Evolutionary conservation across 768 basidiomycete species (phyloP), one percentile per base, ranked within the genome.

Genomic region (Boletus rufocinnamomeus): DNA sequence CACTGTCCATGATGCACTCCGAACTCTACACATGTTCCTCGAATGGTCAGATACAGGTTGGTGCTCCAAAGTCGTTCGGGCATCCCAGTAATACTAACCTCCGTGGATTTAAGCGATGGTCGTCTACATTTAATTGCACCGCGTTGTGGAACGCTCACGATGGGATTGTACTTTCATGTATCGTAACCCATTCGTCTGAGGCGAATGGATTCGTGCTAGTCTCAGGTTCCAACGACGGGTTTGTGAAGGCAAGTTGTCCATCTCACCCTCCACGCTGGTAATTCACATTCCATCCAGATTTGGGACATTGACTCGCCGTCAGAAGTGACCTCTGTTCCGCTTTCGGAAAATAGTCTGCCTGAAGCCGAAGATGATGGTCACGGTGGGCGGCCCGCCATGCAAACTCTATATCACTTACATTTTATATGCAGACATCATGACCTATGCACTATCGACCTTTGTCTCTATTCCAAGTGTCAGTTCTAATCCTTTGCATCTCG

Each of bases 381-480:
- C 56, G 72, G 72, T 66, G 19, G 23, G 59, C 10, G 9, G n/a
- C 14, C 13, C 13, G 19, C 8, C 25, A 28, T 27, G 30, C 13
- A 27, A 52, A 50, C 11, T 54, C 8, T 34, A 9, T n/a, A 17
- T 55, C 53, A 4, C 54, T 65, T 28, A 65, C 28, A 8, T 52
- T 41, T 32, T 37, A 45, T 34, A 11, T 10, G 21, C 56, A 84
- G 93, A 93, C 64, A 84, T 85, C 14, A 79, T 95, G 77, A 79
- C 85, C 2, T 88, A 87, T 66, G 91, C 91, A 0, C 78, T 96
- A 6, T 86, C 88, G 0, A 89, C 91, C 67, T 93, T 99, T 61
- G 80, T 97, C 7, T 85, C 93, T 0, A 90, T 95, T 41, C 91
- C 87, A 2, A 96, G 94, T 46, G 82, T 99, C 50, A 94, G 92